These are phyloP conservation scores for Blepharisma stoltei DNA, from an alignment of 73 alveolate genomes.

Conservation along the genomic window DNA sequence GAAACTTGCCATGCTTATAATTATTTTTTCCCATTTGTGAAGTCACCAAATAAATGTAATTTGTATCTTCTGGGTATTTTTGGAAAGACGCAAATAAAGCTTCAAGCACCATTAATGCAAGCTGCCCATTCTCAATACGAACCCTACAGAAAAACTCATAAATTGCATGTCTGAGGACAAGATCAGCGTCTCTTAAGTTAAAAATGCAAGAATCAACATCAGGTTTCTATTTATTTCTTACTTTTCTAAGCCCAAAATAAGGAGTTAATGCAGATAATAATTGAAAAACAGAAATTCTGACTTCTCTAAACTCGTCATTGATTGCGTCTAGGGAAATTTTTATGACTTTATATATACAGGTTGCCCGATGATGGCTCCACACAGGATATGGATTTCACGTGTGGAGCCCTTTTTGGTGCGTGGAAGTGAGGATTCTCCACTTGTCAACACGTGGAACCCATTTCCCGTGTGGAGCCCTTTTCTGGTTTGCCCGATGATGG, in stretches of 20 bases:
- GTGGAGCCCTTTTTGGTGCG: no score
- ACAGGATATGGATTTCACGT: no score
- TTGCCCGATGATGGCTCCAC: no score
- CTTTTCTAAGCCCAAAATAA: constrained; percentile 21
- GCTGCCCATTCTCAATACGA: constrained; percentile 13
- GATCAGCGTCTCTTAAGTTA: constrained; percentile 22
- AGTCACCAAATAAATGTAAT: constrained; percentile 8
- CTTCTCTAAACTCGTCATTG: constrained; percentile 20
- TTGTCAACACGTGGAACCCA: no score
- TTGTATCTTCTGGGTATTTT: constrained; percentile 18
- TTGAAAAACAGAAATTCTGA: constrained; percentile 16
- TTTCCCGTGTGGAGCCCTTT: no score
- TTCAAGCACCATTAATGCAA: neutral
- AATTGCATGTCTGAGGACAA: constrained; percentile 28
- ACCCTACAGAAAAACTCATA: constrained; percentile 26
- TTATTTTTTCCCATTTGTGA: constrained; percentile 21
- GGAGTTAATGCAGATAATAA: constrained; percentile 20
- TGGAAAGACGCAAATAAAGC: constrained; percentile 8
- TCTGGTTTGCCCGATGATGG: no score
- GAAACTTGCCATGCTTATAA: constrained; percentile 23
- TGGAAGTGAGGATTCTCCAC: no score
- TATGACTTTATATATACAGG: neutral
- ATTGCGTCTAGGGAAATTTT: neutral
- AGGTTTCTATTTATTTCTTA: constrained; percentile 12
- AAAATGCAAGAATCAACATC: constrained; percentile 32